These are phyloP conservation scores for Jaapia argillacea DNA, from an alignment of 768 basidiomycete genomes.

Conservation along the genomic window DNA sequence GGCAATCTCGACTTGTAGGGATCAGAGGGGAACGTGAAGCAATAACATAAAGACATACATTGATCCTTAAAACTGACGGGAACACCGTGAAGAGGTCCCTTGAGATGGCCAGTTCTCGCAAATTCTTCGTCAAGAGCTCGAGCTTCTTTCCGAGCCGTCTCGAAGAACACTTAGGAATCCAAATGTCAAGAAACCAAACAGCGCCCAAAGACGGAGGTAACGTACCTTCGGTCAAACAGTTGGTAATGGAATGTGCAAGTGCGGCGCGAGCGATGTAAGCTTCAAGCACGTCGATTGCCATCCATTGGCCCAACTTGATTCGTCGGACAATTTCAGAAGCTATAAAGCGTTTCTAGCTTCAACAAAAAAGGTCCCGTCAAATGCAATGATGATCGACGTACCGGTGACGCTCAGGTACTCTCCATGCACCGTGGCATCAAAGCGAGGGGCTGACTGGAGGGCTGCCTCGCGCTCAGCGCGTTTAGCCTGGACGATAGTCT, in stretches of 20 bases:
- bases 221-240: conserved; percentile 76
- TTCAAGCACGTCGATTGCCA: conserved; percentile 33
- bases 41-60: conserved; percentile 30
- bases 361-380: conserved; percentile 1
- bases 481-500: conserved; percentile 26
- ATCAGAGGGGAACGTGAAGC: conserved; percentile 2
- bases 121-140: conserved; percentile 60
- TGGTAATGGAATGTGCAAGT: conserved; percentile 54
- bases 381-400: too few relatives aligned
- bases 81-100: conserved; percentile 72
- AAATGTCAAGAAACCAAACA: not conserved
- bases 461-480: conserved; percentile 25
- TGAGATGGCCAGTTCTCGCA: conserved; percentile 39
- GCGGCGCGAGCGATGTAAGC: conserved; percentile 34
- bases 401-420: not conserved
- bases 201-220: not conserved
- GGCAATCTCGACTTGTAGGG: conserved; percentile 40
- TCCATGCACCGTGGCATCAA: conserved; percentile 17
- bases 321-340: conserved; percentile 33
- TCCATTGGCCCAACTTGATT: conserved; percentile 33
- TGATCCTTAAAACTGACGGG: conserved; percentile 76
- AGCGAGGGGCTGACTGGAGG: conserved; percentile 18
- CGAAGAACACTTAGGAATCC: conserved; percentile 63
- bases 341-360: conserved; percentile 11
- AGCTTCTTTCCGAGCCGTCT: conserved; percentile 53